Percentiles rank a stretch among this genome's conserved stretches.
These are phyloP conservation scores for Cyberlindnera sargentensis DNA, from an alignment of 805 yeast genomes.

Conservation along the genomic window DNA sequence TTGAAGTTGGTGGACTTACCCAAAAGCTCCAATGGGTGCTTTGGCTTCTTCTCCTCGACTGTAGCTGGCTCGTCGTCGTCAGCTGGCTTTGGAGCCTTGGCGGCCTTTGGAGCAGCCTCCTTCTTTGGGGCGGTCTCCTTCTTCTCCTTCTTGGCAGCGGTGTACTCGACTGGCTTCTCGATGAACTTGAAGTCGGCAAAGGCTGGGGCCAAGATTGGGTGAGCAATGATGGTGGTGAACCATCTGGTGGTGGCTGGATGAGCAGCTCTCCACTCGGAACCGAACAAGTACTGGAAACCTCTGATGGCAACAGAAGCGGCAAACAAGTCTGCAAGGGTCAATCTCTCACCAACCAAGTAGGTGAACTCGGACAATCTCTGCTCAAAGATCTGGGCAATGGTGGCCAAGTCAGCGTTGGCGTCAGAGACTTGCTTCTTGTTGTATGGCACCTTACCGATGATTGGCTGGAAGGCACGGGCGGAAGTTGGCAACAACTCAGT, in stretches of 20 bases:
- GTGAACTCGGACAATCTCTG: slow-evolving; percentile 51
- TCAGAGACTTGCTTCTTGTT: slow-evolving; percentile 63
- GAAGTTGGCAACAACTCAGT: slow-evolving; percentile 49
- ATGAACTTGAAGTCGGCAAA: slow-evolving; percentile 48
- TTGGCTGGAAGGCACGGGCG: slow-evolving; percentile 48
- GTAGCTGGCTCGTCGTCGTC: slow-evolving; percentile 34
- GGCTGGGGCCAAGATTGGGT: slow-evolving; percentile 41
- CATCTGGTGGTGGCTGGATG: slow-evolving; percentile 65
- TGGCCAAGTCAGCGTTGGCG: slow-evolving; percentile 29
- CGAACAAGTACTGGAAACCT: slow-evolving; percentile 54
- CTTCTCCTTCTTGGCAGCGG: slow-evolving; percentile 69
- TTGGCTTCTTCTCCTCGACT: slow-evolving; percentile 64
- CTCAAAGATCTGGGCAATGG: slow-evolving; percentile 42
- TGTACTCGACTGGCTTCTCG: slow-evolving; percentile 59
- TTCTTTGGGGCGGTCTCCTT: slow-evolving; percentile 31
- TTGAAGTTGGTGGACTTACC: slow-evolving; percentile 62
- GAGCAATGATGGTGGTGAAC: slow-evolving; percentile 48
- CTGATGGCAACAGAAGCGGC: slow-evolving; percentile 43
- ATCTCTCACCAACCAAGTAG: slow-evolving; percentile 62
- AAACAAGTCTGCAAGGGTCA: slow-evolving; percentile 60
- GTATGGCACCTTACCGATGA: slow-evolving; percentile 63
- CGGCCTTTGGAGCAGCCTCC: slow-evolving; percentile 22
- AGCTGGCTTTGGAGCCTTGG: slow-evolving; percentile 29
- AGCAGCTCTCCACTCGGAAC: slow-evolving; percentile 52
- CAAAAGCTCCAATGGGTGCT: slow-evolving; percentile 85